Evolutionary conservation across 495 filamentous ascomycete genomes (phyloP), one percentile per base, ranked within the genome.

Genomic region (Neurospora discreta): DNA sequence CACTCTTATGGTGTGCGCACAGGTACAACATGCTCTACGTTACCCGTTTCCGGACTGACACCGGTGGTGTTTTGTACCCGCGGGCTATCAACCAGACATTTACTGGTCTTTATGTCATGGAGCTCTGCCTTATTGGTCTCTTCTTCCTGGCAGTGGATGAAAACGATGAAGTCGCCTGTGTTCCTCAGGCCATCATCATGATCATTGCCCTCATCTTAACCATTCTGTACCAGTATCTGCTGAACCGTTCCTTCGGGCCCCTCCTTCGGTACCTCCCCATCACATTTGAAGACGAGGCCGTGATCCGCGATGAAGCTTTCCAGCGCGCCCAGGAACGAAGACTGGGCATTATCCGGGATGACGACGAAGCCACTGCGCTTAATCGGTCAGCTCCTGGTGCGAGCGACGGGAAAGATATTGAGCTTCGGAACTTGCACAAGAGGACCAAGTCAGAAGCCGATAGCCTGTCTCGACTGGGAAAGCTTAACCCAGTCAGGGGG

Each of bases 21-120:
- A 91, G 95, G 30, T 98, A 99, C 81, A 95, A 95, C 77, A 97
- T 95, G 80, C 89, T 99, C 58, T 98, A 98, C 77, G 94, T 99
- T 70, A 94, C 91, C 46, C 94, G 94, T 68, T 97, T 97, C 80
- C 87, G 88, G 58, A 90, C 90, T 75, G 95, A 99, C 79, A 99
- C 95, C 1, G 96, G 95, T 70, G 95, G 95, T 39, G 85, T 98
- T 39, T 87, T 98, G 30, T 99, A 96, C 76, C 96, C 96, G 3
- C 89, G 88, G 20, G 96, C 95, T 8, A 91, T 99, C 82, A 98
- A 98, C 79, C 96, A 99, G 78, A 89, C 97, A 0, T 98, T 98
- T 80, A 94, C 91, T 1, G 95, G 95, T 0, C 81, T 99, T 11
- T 99, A 99, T 77, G 87, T 97, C 67, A 95, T 98, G 93, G 95